Evolutionary conservation across 768 basidiomycete genomes (phyloP), one percentile per base, ranked within the genome.

Genomic region (Termitomyces sp.): DNA sequence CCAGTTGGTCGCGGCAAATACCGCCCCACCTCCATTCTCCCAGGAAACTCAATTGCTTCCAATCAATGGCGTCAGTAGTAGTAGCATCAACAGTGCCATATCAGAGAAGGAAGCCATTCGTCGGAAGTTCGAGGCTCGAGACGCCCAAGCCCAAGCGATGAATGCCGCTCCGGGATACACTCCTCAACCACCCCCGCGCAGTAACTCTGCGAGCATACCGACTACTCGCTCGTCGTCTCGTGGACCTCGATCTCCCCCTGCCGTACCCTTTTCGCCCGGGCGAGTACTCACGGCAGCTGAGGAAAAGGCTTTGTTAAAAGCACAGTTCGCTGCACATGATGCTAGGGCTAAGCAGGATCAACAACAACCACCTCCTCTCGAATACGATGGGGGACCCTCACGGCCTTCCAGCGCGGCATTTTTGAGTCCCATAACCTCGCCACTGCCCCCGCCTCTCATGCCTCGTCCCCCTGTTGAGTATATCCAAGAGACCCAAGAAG

Each of bases 401-500:
- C 53, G 57, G 57, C 67, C 52, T 42, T 64, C 65, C 56, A 61
- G 58, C 57, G 48, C 62, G 0, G 60, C 63, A 38, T 61, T 47
- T n/a, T 3, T 60, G 11, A 60, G 53, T 32, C 42, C 65, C 56
- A 65, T 42, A 42, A 6, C 68, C 9, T 63, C 75, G 4, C 76
- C 77, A 0, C 72, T 81, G 0, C 91, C 89, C 0, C 90, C 91
- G 1, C 90, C 91, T 8, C 74, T 93, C 63, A 76, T 82, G 77
- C 92, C 91, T 2, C 85, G 87, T 55, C 92, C 91, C 1, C 92
- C 91, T 9, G 84, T 71, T 6, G 87, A 89, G 58, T 93, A 93
- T 70, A 91, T 94, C 62, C 84, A 88, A 64, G 88, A 93, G 74
- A 93, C 91, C 17, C 86, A 83, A 62, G 87, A 87, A 65, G 90